phyloP scores from a whole-genome alignment of 495 filamentous ascomycete species.

The Trypethelium eluteriae region DNA sequence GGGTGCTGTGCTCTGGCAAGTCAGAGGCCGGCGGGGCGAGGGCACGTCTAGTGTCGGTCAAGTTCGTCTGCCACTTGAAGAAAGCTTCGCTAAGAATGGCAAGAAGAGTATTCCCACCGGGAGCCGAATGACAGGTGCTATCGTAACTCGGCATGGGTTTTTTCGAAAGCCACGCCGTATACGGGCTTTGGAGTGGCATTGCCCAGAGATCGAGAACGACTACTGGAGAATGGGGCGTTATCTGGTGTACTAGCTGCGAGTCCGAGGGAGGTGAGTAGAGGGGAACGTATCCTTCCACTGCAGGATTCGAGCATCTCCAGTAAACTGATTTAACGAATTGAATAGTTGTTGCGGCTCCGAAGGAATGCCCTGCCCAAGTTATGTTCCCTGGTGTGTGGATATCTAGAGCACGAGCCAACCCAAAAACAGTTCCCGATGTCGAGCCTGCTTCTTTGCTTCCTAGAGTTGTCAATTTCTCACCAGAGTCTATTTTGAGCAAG shows the following conservation, averaged over 20 bases:
- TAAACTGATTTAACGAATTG: conserved; percentile 68
- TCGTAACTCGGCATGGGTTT: conserved; percentile 59
- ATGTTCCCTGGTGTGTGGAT: conserved; percentile 62
- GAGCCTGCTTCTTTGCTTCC: conserved; percentile 37
- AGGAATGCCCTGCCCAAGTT: conserved; percentile 65
- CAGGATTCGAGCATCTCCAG: conserved; percentile 38
- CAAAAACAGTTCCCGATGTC: conserved; percentile 37
- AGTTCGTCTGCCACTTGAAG: conserved; percentile 60
- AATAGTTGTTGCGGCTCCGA: conserved; percentile 61
- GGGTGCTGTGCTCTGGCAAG: conserved; percentile 11
- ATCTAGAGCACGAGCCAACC: conserved; percentile 50
- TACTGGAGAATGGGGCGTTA: conserved; percentile 52
- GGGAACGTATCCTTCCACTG: conserved; percentile 27
- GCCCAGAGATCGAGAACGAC: conserved; percentile 70
- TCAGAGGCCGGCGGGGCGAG: conserved; percentile 36
- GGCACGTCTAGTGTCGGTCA: conserved; percentile 50
- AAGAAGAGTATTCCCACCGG: conserved; percentile 44
- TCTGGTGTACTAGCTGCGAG: conserved; percentile 49
- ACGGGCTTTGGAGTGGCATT: conserved; percentile 52
- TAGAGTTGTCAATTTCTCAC: conserved; percentile 36
- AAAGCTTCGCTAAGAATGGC: conserved; percentile 62
- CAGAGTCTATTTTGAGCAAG: conserved; percentile 52
- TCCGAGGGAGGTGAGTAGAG: conserved; percentile 45
- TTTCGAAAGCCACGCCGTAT: conserved; percentile 50
- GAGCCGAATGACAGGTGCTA: conserved; percentile 15